Percentiles rank a stretch among this genome's conserved stretches.
Evolutionary conservation across 495 filamentous ascomycete genomes (phyloP).

Genomic region (Cercophora newfieldiana): DNA sequence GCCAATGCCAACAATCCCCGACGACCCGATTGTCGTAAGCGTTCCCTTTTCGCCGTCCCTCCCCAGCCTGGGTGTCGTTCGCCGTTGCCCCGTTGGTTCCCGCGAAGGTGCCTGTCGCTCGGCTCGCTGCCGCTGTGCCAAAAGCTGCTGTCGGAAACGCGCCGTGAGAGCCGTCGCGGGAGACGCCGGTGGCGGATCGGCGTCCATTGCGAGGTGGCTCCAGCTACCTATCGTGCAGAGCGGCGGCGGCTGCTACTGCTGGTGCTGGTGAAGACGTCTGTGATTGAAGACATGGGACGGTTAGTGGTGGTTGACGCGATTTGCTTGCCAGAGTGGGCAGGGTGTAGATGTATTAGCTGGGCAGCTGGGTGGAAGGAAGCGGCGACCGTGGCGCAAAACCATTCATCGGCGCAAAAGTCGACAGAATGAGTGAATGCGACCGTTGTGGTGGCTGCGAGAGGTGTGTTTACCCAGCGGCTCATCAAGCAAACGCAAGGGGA

Average conservation of each 20-base stretch:
- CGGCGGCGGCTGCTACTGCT: conserved; percentile 29
- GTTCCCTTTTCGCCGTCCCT: conserved; percentile 17
- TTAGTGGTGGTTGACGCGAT: conserved; percentile 20
- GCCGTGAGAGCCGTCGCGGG: conserved; percentile 22
- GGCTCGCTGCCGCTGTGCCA: conserved; percentile 20
- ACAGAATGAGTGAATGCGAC: background rate
- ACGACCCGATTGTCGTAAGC: conserved; percentile 5
- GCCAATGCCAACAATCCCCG: conserved; percentile 22
- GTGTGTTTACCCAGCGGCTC: conserved; percentile 3
- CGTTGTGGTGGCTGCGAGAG: background rate
- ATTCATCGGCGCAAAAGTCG: background rate
- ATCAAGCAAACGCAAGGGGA: conserved; percentile 1
- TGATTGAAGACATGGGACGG: conserved; percentile 30
- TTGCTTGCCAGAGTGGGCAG: background rate
- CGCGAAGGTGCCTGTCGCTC: conserved; percentile 20
- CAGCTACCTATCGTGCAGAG: conserved; percentile 24
- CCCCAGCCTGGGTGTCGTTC: conserved; percentile 12
- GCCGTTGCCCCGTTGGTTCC: conserved; percentile 6
- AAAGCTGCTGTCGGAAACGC: conserved; percentile 27
- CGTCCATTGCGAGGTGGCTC: conserved; percentile 29
- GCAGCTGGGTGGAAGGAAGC: background rate
- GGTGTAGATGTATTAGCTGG: background rate
- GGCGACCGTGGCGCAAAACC: background rate
- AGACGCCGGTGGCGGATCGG: conserved; percentile 26
- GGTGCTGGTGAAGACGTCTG: conserved; percentile 22